Evolutionary conservation across 306 rosid species (phyloP), one percentile per base, ranked within the genome.

Genomic region (Cucumis melo): DNA sequence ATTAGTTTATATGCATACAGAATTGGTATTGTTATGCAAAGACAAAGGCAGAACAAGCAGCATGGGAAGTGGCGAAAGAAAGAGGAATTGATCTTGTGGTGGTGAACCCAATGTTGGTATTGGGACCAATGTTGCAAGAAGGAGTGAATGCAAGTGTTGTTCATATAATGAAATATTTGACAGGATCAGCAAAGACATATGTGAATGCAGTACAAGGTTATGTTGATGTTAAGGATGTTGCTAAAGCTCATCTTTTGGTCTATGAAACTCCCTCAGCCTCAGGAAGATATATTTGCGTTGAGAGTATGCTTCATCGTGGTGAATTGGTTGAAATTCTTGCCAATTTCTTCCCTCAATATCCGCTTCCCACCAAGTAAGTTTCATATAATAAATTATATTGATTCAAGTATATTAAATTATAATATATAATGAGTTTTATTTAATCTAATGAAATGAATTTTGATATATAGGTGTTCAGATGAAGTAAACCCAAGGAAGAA

Each of bases 11-110:
- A 46, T 8, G 5, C n/a, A n/a, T 21, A 77, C 87, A 90, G 96
- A 90, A 90, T 14, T 92, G 98, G 98, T 94, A 94, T 70, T 91
- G 97, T 78, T 91, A 89, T 66, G 96, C 93, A 24, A 91, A 94
- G 80, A 87, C 93, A 0, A 88, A 90, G 85, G 96, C 96, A 1
- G 98, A 94, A 83, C 81, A 87, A 73, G 74, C 89, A 23, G 97
- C 98, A 19, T 90, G 95, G 95, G 85, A 80, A 0, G 75, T 75
- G 65, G 89, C 98, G 4, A 80, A 86, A 79, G 91, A 83, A 79
- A 87, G 66, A 79, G 91, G 82, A 24, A 85, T 94, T 66, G 94
- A 89, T 51, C 62, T 94, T 77, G 91, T 87, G 32, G 97, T 89
- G 39, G 86, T 94, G 87, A 91, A 87, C 67, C 97, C 98, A 0